Evolutionary conservation across 805 yeast genomes (phyloP).

Genomic region (Saturnispora dispora): DNA sequence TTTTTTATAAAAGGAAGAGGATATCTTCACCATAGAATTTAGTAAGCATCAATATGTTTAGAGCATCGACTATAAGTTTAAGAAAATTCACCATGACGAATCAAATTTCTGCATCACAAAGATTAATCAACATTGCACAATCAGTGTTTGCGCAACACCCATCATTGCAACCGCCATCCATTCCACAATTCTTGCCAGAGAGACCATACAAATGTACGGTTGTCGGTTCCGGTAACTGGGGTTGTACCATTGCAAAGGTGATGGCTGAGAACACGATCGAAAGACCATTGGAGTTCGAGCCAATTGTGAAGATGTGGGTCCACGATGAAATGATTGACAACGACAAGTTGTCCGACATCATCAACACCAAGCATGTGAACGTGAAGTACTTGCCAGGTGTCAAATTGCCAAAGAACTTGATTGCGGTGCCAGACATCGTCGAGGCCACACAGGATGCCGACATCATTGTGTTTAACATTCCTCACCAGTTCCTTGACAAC

Average conservation of each 20-base stretch:
- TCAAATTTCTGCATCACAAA: slow-evolving; percentile 16
- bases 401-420: slow-evolving; percentile 73
- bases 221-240: slow-evolving; percentile 98
- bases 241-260: slow-evolving; percentile 93
- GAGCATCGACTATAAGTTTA: neutral
- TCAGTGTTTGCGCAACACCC: slow-evolving; percentile 16
- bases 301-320: slow-evolving; percentile 92
- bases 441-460: slow-evolving; percentile 76
- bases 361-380: slow-evolving; percentile 85
- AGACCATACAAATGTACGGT: slow-evolving; percentile 51
- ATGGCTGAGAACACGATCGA: slow-evolving; percentile 78
- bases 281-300: slow-evolving; percentile 63
- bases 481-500: slow-evolving; percentile 87
- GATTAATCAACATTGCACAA: slow-evolving; percentile 17
- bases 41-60: too few relatives aligned
- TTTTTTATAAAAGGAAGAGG: neutral
- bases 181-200: slow-evolving; percentile 20
- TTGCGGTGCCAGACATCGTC: slow-evolving; percentile 78
- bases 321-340: slow-evolving; percentile 79
- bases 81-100: neutral
- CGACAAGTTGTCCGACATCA: slow-evolving; percentile 75
- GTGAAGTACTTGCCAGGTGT: slow-evolving; percentile 91
- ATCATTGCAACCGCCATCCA: slow-evolving; percentile 9
- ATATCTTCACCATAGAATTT: too few relatives aligned
- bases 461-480: slow-evolving; percentile 85